Conservation (phyloP, 176 grass and related monocot genomes). For the Eleusine indica region DNA sequence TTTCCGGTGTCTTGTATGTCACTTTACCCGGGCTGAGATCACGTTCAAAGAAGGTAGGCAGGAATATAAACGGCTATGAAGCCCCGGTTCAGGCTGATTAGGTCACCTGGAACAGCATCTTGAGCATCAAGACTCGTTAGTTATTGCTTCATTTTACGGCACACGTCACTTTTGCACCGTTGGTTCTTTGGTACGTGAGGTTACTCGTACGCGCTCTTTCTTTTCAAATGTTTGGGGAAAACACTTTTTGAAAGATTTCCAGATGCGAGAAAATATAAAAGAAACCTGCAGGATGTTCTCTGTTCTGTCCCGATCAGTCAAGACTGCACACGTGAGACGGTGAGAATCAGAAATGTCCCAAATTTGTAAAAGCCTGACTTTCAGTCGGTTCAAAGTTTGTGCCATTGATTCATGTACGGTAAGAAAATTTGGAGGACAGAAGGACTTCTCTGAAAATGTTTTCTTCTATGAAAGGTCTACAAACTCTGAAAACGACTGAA, state of each 20-base stretch:
- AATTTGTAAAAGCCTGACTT: background rate
- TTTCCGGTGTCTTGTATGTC: conserved; percentile 28
- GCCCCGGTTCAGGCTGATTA: conserved; percentile 17
- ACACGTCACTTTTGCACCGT: conserved; percentile 41
- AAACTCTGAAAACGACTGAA: background rate
- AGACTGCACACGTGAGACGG: background rate
- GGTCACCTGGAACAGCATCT: conserved; percentile 11
- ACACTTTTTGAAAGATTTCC: background rate
- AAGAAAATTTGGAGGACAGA: background rate
- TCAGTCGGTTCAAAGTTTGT: background rate
- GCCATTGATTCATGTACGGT: conserved; percentile 18
- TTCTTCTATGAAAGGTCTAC: background rate
- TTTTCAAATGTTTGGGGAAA: conserved; percentile 3
- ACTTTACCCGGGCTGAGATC: conserved; percentile 30
- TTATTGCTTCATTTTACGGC: background rate
- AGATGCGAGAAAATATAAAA: background rate
- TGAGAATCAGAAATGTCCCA: background rate
- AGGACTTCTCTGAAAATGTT: background rate
- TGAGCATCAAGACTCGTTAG: conserved; percentile 29
- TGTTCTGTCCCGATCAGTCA: conserved; percentile 17
- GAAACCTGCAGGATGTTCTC: background rate
- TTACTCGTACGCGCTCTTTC: background rate
- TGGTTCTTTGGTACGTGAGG: background rate
- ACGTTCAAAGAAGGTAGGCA: conserved; percentile 44
- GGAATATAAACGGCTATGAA: conserved; percentile 27